Percentiles rank a stretch among this genome's conserved stretches.
Evolutionary conservation across 2,329 filamentous ascomycete genomes (phyloP).

Genomic region (Alternaria solani): DNA sequence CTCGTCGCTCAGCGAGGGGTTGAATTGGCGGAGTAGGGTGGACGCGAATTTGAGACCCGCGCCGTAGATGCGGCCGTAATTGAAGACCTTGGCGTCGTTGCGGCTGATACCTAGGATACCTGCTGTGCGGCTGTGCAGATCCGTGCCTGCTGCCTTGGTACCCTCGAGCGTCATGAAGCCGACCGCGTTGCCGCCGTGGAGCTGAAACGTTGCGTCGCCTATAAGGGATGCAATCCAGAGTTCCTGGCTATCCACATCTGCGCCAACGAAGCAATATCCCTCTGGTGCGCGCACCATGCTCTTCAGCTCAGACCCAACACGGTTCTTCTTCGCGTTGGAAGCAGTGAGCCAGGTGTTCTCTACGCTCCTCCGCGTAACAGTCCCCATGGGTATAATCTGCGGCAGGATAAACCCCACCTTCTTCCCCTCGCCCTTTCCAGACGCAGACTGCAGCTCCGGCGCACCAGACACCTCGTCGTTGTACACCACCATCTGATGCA

Average conservation of each 20-base stretch:
- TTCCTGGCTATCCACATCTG: conserved; percentile 96
- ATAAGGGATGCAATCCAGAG: conserved; percentile 97
- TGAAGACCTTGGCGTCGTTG: conserved; percentile 97
- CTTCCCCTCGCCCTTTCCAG: conserved; percentile 27
- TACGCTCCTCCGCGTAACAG: conserved; percentile 90
- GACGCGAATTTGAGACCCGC: conserved; percentile 93
- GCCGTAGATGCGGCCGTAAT: conserved; percentile 99
- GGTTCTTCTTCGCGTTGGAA: conserved; percentile 94
- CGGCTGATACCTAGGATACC: conserved; percentile 90
- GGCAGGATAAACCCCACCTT: conserved; percentile 85
- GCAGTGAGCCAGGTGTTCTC: conserved; percentile 99
- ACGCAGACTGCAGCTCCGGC: conserved; percentile 34
- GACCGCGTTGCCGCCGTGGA: conserved; percentile 96
- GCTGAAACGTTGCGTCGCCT: conserved; percentile 90
- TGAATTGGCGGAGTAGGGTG: conserved; percentile 91
- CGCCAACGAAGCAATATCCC: conserved; percentile 93
- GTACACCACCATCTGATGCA: conserved; percentile 94
- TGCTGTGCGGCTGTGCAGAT: conserved; percentile 93
- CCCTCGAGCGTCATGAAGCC: conserved; percentile 99
- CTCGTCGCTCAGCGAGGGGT: conserved; percentile 79
- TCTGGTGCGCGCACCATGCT: conserved; percentile 93
- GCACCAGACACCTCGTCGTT: conserved; percentile 63
- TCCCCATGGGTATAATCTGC: conserved; percentile 98
- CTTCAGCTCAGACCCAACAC: conserved; percentile 95
- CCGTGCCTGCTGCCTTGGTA: conserved; percentile 90